Percentiles rank a stretch among this genome's conserved stretches.
Evolutionary conservation across 306 rosid genomes (phyloP).

Genomic region (Dryas alaskensis): DNA sequence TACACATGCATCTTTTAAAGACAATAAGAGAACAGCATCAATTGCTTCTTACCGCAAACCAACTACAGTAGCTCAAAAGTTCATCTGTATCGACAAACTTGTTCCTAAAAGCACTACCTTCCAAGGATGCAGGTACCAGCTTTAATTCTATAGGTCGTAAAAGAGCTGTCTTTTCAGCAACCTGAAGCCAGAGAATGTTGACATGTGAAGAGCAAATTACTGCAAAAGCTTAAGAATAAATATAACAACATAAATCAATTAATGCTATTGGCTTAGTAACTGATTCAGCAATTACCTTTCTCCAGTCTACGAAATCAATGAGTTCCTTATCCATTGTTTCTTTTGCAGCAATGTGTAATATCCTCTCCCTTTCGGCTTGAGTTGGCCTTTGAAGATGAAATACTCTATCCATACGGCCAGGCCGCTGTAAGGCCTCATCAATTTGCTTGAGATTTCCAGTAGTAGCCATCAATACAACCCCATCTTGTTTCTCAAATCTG

Average conservation of each 20-base stretch:
- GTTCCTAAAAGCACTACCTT: conserved; percentile 84
- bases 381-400: conserved; percentile 98
- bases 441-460: conserved; percentile 87
- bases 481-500: conserved; percentile 98
- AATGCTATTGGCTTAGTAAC: not conserved
- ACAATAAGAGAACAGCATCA: conserved; percentile 6
- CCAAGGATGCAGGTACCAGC: conserved; percentile 90
- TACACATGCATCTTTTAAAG: not conserved
- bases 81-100: conserved; percentile 90
- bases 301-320: conserved; percentile 89
- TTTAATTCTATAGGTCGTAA: conserved; percentile 88
- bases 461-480: conserved; percentile 98
- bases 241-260: not conserved
- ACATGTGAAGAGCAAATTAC: conserved; percentile 14
- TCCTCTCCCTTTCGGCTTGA: conserved; percentile 85
- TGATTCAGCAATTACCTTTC: conserved; percentile 55
- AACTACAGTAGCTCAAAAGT: conserved; percentile 78
- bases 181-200: conserved; percentile 50
- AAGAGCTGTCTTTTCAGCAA: conserved; percentile 85
- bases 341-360: conserved; percentile 70
- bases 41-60: conserved; percentile 70
- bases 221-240: not conserved
- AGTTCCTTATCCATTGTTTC: conserved; percentile 88
- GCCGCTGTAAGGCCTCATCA: conserved; percentile 91
- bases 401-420: conserved; percentile 98